phyloP scores from a whole-genome alignment of 2,329 filamentous ascomycete genomes.

The Blastomyces emzantsi region DNA sequence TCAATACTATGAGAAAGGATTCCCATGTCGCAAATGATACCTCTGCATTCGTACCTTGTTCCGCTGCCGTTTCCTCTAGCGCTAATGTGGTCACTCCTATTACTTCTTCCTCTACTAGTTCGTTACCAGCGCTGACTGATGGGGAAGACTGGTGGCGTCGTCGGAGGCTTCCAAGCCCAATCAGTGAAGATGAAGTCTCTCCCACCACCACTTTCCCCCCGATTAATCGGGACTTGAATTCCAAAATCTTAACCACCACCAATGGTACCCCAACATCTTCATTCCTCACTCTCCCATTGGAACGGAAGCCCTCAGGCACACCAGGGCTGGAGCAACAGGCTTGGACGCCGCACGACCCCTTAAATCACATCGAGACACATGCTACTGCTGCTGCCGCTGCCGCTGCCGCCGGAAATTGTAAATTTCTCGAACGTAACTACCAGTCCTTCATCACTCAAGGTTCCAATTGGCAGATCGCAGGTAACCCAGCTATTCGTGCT shows the following conservation, averaged over 20 bases:
- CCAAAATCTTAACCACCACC: background rate
- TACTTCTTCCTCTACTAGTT: background rate
- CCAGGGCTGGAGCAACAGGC: background rate
- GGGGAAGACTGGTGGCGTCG: constrained; percentile 14
- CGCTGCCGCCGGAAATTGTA: background rate
- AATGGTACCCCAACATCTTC: background rate
- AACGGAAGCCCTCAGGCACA: background rate
- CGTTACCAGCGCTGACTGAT: background rate
- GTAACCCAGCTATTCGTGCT: background rate
- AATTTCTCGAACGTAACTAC: background rate
- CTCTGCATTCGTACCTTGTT: background rate
- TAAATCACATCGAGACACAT: background rate
- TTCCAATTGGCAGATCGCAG: background rate
- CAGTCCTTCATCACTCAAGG: background rate
- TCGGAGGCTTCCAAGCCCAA: constrained; percentile 32
- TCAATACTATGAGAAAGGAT: constrained; percentile 15
- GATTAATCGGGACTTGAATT: background rate
- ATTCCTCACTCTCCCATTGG: background rate
- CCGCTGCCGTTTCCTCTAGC: background rate
- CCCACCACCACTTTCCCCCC: constrained; percentile 3
- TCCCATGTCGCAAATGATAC: background rate
- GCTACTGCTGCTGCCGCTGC: too few species aligned
- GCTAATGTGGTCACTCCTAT: background rate
- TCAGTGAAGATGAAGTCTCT: constrained; percentile 29
- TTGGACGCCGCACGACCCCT: background rate